Evolutionary conservation across 2,329 filamentous ascomycete species (phyloP).

Genomic region (Cercospora sp.): DNA sequence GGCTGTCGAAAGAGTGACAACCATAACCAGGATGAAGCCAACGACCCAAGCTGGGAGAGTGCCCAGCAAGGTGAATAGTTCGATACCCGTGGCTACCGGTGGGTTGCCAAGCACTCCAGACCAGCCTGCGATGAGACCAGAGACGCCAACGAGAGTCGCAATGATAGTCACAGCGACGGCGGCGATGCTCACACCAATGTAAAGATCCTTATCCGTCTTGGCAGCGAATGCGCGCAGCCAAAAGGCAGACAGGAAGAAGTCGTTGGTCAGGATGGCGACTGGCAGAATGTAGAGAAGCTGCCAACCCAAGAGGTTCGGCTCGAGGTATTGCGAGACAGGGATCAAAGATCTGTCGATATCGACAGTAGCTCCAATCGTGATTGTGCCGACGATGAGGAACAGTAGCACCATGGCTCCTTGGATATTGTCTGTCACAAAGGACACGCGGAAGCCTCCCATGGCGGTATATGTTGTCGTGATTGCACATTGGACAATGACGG

Average conservation of each 20-base stretch:
- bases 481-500: conserved; percentile 74
- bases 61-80: conserved; percentile 74
- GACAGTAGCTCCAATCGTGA: conserved; percentile 75
- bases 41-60: conserved; percentile 78
- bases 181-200: conserved; percentile 71
- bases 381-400: conserved; percentile 72
- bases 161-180: conserved; percentile 66
- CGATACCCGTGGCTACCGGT: conserved; percentile 63
- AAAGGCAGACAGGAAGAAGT: conserved; percentile 82
- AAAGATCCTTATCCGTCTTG: conserved; percentile 74
- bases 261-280: conserved; percentile 77
- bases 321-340: conserved; percentile 66
- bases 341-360: conserved; percentile 70
- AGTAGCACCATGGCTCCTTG: conserved; percentile 76
- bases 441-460: conserved; percentile 78
- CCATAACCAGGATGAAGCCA: conserved; percentile 78
- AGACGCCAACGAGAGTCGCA: conserved; percentile 69
- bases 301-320: conserved; percentile 73
- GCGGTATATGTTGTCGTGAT: conserved; percentile 81
- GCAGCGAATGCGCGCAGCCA: conserved; percentile 84
- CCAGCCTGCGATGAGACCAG: conserved; percentile 77
- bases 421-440: conserved; percentile 79
- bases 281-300: conserved; percentile 83
- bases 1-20: conserved; percentile 66
- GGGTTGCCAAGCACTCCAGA: conserved; percentile 68